Evolutionary conservation across 129 eudicot species (phyloP).

Genomic region (Flaveria brownii): DNA sequence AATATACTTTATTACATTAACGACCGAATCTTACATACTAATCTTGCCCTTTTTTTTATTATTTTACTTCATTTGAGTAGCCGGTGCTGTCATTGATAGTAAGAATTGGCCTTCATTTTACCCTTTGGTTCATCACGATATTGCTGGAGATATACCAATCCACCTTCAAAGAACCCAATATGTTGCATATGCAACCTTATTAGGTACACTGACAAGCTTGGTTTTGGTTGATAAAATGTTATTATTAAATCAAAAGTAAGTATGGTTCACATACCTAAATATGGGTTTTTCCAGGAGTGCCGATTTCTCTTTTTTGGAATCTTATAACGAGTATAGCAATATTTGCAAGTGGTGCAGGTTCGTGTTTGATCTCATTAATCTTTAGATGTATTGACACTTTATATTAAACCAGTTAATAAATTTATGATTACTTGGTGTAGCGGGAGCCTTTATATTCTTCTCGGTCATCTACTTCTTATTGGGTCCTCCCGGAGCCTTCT

Average conservation of each 20-base stretch:
- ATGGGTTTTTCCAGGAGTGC: slow-evolving; percentile 47
- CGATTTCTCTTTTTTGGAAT: slow-evolving; percentile 74
- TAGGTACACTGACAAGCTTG: slow-evolving; percentile 25
- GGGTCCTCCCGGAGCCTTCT: slow-evolving; percentile 89
- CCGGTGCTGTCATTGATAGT: slow-evolving; percentile 22
- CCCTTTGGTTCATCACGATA: slow-evolving; percentile 40
- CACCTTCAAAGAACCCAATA: slow-evolving; percentile 33
- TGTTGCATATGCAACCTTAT: slow-evolving; percentile 40
- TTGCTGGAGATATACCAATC: slow-evolving; percentile 37
- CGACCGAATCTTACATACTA: background rate
- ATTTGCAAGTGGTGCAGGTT: slow-evolving; percentile 75
- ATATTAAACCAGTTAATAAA: background rate
- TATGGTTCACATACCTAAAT: background rate
- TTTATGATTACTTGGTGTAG: slow-evolving; percentile 29
- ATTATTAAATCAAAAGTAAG: background rate
- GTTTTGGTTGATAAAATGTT: background rate
- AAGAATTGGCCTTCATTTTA: slow-evolving; percentile 43
- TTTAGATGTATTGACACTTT: too few relatives aligned
- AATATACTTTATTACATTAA: background rate
- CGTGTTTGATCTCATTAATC: background rate
- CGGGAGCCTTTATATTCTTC: slow-evolving; percentile 60
- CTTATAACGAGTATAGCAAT: slow-evolving; percentile 62
- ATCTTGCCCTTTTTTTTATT: background rate
- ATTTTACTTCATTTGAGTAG: background rate
- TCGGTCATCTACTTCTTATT: slow-evolving; percentile 63